phyloP scores from a whole-genome alignment of 129 eudicot species.

The Flaveria linearis region DNA sequence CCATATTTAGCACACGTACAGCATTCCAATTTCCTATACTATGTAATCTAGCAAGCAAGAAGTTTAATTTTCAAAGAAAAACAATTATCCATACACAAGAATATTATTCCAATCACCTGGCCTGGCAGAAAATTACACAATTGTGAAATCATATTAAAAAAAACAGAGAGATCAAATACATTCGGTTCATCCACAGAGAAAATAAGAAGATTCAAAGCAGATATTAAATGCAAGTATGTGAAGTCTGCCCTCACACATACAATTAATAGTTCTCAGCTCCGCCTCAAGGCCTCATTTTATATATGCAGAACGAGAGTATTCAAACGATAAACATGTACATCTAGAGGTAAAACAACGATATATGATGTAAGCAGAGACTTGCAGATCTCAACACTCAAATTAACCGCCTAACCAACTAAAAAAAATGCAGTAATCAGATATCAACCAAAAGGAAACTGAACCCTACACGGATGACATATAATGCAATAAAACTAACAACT shows the following conservation, averaged over 20 bases:
- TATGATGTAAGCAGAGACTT: background rate
- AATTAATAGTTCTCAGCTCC: background rate
- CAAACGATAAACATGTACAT: background rate
- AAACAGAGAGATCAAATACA: no score
- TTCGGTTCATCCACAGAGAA: background rate
- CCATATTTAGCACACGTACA: no score
- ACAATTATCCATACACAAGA: no score
- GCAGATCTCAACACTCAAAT: slow-evolving; percentile 1
- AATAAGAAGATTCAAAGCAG: slow-evolving; percentile 2
- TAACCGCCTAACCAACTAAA: slow-evolving; percentile 7
- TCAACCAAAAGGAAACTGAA: slow-evolving; percentile 5
- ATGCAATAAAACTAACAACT: background rate
- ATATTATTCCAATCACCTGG: no score
- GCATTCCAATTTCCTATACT: no score
- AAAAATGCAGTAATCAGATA: slow-evolving; percentile 19
- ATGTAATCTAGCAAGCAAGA: no score
- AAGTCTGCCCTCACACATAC: no score
- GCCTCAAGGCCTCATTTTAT: background rate
- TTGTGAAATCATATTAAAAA: no score
- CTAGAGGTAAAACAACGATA: background rate
- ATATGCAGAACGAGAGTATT: background rate
- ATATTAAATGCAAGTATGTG: background rate
- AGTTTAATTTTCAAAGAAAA: no score
- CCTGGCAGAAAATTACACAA: no score
- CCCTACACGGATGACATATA: background rate